A percentile compares a stretch with the other conserved stretches of the same genome.
Conservation (phyloP, 73 alveolate genomes). For the Stentor coeruleus region DNA sequence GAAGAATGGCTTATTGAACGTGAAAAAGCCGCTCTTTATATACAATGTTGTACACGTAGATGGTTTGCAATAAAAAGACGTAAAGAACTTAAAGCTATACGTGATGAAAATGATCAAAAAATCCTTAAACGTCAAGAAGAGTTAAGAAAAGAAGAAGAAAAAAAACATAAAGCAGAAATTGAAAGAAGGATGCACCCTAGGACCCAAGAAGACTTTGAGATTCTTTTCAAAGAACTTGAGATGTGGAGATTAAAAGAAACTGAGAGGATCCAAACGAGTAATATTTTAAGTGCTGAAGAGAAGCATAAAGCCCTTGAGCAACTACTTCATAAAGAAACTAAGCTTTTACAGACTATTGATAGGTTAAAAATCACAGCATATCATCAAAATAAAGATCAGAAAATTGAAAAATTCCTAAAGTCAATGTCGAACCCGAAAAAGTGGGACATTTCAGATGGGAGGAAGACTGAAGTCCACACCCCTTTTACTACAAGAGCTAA, state of each 20-base stretch:
- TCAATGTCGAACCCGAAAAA: slow-evolving; percentile 92
- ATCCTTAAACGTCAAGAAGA: slow-evolving; percentile 86
- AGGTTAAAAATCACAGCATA: slow-evolving; percentile 95
- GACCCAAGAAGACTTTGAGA: slow-evolving; percentile 92
- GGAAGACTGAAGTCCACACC: slow-evolving; percentile 91
- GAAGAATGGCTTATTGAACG: slow-evolving; percentile 93
- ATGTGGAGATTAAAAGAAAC: slow-evolving; percentile 91
- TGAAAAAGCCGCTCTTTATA: slow-evolving; percentile 85
- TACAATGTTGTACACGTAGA: slow-evolving; percentile 74
- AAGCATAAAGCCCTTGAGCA: slow-evolving; percentile 89
- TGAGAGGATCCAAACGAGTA: slow-evolving; percentile 77
- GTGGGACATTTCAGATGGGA: slow-evolving; percentile 46
- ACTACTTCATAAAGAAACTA: slow-evolving; percentile 96
- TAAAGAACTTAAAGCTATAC: slow-evolving; percentile 61
- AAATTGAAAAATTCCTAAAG: slow-evolving; percentile 86
- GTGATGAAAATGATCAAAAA: slow-evolving; percentile 84
- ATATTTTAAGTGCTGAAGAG: slow-evolving; percentile 44
- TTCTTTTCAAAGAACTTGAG: slow-evolving; percentile 96
- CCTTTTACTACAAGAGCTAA: slow-evolving; percentile 93
- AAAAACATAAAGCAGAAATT: slow-evolving; percentile 95
- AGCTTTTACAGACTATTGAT: slow-evolving; percentile 96
- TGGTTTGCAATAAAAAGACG: slow-evolving; percentile 81
- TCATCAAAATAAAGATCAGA: slow-evolving; percentile 86
- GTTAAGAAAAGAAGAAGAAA: slow-evolving; percentile 90
- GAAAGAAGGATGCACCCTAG: slow-evolving; percentile 99